A percentile compares a stretch with the other conserved stretches of the same genome.
Conservation (phyloP, 305 asterid genomes). For the Fraxinus albicans region DNA sequence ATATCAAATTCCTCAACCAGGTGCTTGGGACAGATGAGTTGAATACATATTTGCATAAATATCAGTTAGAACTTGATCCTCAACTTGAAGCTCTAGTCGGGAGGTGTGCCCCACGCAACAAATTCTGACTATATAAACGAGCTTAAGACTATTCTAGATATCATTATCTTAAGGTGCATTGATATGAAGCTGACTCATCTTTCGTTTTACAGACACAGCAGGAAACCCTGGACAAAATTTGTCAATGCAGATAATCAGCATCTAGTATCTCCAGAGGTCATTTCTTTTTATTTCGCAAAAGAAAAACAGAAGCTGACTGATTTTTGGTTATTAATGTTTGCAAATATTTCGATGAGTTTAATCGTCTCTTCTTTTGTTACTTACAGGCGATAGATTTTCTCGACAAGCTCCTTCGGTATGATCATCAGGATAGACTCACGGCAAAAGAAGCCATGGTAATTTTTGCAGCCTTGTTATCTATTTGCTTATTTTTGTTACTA, state of each 20-base stretch:
- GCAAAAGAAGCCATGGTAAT: conserved; percentile 87
- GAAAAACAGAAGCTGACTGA: not conserved
- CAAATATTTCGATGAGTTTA: not conserved
- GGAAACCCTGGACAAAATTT: conserved; percentile 89
- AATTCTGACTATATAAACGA: not conserved
- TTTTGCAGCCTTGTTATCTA: conserved; percentile 10
- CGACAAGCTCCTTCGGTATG: conserved; percentile 87
- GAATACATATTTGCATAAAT: conserved; percentile 86
- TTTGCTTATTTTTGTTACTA: not conserved
- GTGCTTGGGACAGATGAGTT: conserved; percentile 96
- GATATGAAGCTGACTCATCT: not conserved
- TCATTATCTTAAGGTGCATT: not conserved
- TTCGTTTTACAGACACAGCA: conserved; percentile 63
- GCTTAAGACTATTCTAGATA: not conserved
- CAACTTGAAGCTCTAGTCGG: conserved; percentile 91
- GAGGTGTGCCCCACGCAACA: conserved; percentile 45
- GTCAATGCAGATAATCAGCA: conserved; percentile 81
- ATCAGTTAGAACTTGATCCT: conserved; percentile 78
- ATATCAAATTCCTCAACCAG: conserved; percentile 33
- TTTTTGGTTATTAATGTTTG: not conserved
- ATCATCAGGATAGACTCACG: conserved; percentile 86
- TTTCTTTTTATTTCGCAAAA: not conserved
- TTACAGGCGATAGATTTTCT: conserved; percentile 85
- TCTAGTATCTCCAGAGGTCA: conserved; percentile 70
- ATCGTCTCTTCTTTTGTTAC: not conserved